Percentiles rank a stretch among this genome's conserved stretches.
These are phyloP conservation scores for Aspergillus conjunctus DNA, from an alignment of 495 filamentous ascomycete genomes.

Conservation along the genomic window DNA sequence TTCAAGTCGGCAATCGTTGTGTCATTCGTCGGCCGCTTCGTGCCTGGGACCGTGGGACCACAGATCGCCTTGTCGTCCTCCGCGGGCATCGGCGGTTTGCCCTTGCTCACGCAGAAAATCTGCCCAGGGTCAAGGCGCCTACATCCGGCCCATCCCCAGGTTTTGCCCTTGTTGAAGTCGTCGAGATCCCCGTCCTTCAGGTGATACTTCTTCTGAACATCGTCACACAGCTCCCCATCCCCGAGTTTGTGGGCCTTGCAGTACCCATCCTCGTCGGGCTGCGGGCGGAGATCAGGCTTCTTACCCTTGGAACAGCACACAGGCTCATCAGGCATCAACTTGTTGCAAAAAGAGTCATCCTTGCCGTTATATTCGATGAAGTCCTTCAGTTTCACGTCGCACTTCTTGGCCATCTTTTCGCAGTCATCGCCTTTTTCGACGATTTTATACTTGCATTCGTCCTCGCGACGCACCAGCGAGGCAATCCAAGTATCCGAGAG, in stretches of 20 bases:
- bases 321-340: background rate
- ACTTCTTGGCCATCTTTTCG: background rate
- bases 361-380: background rate
- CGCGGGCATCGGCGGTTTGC: background rate
- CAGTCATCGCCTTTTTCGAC: background rate
- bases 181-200: conserved; percentile 30
- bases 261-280: background rate
- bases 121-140: background rate
- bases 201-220: background rate
- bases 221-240: background rate
- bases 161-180: conserved; percentile 39
- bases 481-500: no score
- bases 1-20: background rate
- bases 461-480: background rate
- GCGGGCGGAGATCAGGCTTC: background rate
- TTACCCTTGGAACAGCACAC: background rate
- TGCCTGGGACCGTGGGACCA: background rate
- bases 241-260: background rate
- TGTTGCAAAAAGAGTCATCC: background rate
- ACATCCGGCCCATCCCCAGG: conserved; percentile 27
- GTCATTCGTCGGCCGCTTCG: background rate
- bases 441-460: background rate
- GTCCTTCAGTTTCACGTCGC: background rate
- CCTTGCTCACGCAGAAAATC: background rate
- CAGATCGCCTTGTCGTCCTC: background rate